Percentiles rank a stretch among this genome's conserved stretches.
Conservation (phyloP, 805 yeast species). For the Starmerella powellii region DNA sequence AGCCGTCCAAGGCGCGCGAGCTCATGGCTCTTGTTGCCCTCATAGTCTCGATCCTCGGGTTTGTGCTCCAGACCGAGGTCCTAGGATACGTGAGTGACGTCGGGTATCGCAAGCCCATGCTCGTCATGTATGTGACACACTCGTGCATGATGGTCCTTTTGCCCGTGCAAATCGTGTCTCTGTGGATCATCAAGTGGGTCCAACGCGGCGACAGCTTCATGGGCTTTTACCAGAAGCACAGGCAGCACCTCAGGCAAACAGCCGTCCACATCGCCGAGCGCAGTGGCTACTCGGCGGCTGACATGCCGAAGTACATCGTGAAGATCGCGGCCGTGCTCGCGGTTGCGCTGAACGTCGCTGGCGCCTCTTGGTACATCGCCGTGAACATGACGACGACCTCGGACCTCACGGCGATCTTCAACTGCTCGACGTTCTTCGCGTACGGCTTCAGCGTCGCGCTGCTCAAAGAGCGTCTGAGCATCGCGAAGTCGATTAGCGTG, state of each 20-base stretch:
- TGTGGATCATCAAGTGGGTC: constrained; percentile 30
- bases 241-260: constrained; percentile 16
- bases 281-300: constrained; percentile 10
- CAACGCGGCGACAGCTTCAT: constrained; percentile 7
- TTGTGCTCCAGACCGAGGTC: constrained; percentile 70
- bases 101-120: constrained; percentile 56
- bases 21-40: constrained; percentile 39
- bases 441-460: constrained; percentile 71
- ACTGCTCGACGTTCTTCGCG: constrained; percentile 82
- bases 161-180: constrained; percentile 49
- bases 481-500: constrained; percentile 56
- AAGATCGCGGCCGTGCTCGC: constrained; percentile 37
- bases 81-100: constrained; percentile 54
- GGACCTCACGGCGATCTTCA: constrained; percentile 82
- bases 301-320: constrained; percentile 33
- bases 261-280: constrained; percentile 15
- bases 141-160: constrained; percentile 64
- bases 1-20: constrained; percentile 27
- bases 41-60: constrained; percentile 41
- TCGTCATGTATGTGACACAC: constrained; percentile 53
- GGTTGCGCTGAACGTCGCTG: constrained; percentile 57
- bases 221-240: constrained; percentile 14
- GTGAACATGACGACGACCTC: constrained; percentile 70
- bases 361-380: constrained; percentile 75
- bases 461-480: constrained; percentile 50